Evolutionary conservation across 495 filamentous ascomycete genomes (phyloP).

Genomic region (Penicillium samsonianum): DNA sequence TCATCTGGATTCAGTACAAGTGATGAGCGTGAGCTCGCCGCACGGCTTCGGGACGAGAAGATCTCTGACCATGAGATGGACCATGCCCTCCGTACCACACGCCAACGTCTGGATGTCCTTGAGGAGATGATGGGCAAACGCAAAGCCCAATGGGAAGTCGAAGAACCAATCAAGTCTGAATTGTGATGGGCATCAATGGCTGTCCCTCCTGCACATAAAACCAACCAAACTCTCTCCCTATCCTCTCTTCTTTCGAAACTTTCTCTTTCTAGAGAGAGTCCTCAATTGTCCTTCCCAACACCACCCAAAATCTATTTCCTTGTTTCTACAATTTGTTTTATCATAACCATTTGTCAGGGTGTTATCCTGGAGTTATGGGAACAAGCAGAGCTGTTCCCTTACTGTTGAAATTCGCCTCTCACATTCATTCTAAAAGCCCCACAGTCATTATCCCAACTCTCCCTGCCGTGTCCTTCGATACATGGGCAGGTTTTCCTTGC

Average conservation of each 20-base stretch:
- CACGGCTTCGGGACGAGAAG: conserved; percentile 62
- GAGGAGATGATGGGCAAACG: conserved; percentile 69
- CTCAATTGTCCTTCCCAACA: neutral
- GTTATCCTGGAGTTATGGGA: neutral
- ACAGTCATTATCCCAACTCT: conserved; percentile 15
- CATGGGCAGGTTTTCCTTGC: conserved; percentile 17
- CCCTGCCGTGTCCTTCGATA: neutral
- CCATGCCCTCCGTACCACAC: conserved; percentile 81
- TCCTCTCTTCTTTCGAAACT: neutral
- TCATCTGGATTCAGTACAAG: conserved; percentile 24
- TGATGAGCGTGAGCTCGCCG: conserved; percentile 38
- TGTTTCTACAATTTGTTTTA: neutral
- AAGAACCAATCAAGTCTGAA: conserved; percentile 21
- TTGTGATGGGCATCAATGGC: conserved; percentile 11
- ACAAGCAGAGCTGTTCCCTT: conserved; percentile 13
- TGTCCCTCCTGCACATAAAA: neutral
- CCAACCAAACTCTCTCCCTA: neutral
- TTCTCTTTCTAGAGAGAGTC: neutral
- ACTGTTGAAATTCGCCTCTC: neutral
- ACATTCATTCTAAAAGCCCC: conserved; percentile 10
- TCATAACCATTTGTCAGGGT: neutral
- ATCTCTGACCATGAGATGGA: conserved; percentile 81
- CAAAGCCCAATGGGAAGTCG: conserved; percentile 30
- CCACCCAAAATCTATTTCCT: conserved; percentile 6
- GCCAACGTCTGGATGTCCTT: conserved; percentile 74